Base-by-base conservation (phyloP, 805 yeast genomes). In the Saccharomycopsis amapae region DNA sequence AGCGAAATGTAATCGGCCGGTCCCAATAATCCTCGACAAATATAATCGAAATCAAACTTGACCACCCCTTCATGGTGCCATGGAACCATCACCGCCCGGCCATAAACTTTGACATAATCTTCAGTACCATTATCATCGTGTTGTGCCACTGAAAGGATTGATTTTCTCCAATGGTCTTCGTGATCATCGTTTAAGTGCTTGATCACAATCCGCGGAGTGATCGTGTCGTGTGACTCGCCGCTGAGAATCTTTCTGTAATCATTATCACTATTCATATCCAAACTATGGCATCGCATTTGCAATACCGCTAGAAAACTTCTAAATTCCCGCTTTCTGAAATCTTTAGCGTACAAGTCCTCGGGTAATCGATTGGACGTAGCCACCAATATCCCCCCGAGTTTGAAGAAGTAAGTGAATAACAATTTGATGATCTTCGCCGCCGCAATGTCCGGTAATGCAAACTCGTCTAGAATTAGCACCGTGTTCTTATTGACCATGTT, bases 301-400 rank as follows among this genome's bases (percentile, higher is more conserved):
- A 82, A 61, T 2, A 82, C 70, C 10, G 71, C 65, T 41, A 75
- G 74, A 59, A 82, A 82, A 7, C 71, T 63, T 46, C 71, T 68
- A 57, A 82, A 79, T 40, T 78, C 78, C 3, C 68, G 62, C 53
- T 73, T 76, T 50, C 76, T 73, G 59, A 81, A 80, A 46, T 75
- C 79, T 10, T 78, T 78, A 3, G 85, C 73, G 55, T 82, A 82
- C 34, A 82, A 65, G 49, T 81, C 83, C 53, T 81, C 85, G 0
- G 89, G 89, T 13, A 81, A 63, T 57, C 84, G 69, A 54, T 82
- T 82, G 2, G 85, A 78, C 1, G 87, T 82, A 2, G 88, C 86
- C 19, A 82, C 81, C 37, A 82, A 60, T 0, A 82, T 85, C 3
- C 89, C 89, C 2, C 89, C 89, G 10, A 82, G 59, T 54, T 77